Evolutionary conservation across 2,329 filamentous ascomycete genomes (phyloP), one percentile per base, ranked within the genome.

Genomic region (Aspergillus sp.): DNA sequence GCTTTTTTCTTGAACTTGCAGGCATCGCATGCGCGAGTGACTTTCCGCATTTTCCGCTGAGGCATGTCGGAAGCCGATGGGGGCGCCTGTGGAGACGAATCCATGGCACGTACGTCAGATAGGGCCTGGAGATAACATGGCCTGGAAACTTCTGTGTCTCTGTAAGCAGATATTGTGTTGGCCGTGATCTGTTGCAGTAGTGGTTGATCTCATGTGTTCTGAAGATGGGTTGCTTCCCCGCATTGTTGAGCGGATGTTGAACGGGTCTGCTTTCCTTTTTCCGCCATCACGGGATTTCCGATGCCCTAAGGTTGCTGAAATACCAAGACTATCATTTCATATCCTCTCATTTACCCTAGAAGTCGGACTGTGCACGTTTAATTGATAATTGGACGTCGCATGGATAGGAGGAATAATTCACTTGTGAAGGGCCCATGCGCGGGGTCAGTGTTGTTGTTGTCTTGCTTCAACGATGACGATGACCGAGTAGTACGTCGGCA

Each of bases 1-100:
- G 61, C 57, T 43, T 63, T 63, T 35, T 63, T 63, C 45, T 61
- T 61, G 9, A 51, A 32, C 44, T 61, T 62, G 50, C 61, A 63
- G n/a, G 55, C 53, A 47, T 63, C 60, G 42, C 60, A 63, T 26
- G 61, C 61, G 32, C 61, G 55, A n/a, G 60, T 62, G 22, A 63
- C 60, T 46, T 63, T 63, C 35, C 59, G 54, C 48, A 55, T 47
- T 52, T 62, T 63, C 40, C 54, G 58, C 44, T 26, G 40, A 11
- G 30, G 43, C 32, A 71, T 82, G 4, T 33, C 24, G 17, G 40
- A 32, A 19, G 46, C 46, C n/a, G 35, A 16, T 19, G 33, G 46
- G 13, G 32, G 22, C 24, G 35, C 13, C 14, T n/a, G 35, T 38
- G 40, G 40, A 20, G 40, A 17, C 19, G 40, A 22, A 20, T 17